phyloP scores from a whole-genome alignment of 2,329 filamentous ascomycete species.

The Penicillium palitans region DNA sequence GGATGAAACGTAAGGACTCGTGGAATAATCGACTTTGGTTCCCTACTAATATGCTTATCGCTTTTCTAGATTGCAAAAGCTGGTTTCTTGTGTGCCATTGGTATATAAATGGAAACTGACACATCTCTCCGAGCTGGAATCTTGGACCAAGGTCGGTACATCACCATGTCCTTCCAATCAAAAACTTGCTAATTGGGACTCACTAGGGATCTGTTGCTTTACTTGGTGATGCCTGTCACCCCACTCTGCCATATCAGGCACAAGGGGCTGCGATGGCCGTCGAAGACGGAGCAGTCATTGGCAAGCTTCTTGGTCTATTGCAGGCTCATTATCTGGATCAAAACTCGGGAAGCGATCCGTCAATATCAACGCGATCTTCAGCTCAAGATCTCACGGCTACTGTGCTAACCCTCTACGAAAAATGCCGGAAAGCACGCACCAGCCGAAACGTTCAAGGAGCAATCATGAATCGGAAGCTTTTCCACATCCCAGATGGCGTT shows the following conservation, averaged over 20 bases:
- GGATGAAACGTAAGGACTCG: conserved; percentile 51
- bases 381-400: not conserved
- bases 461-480: conserved; percentile 15
- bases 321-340: not conserved
- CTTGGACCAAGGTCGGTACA: conserved; percentile 35
- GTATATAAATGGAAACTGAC: conserved; percentile 68
- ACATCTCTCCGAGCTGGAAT: conserved; percentile 44
- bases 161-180: not conserved
- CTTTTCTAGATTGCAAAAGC: conserved; percentile 21
- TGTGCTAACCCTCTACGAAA: conserved; percentile 16
- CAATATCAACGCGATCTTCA: not conserved
- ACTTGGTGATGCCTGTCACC: conserved; percentile 61
- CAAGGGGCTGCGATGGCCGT: conserved; percentile 67
- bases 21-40: not conserved
- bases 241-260: conserved; percentile 61
- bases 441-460: conserved; percentile 21
- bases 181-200: not conserved
- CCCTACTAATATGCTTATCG: not conserved
- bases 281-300: conserved; percentile 66
- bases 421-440: conserved; percentile 19
- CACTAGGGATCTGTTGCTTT: conserved; percentile 18
- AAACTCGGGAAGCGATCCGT: conserved; percentile 37
- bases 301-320: conserved; percentile 52
- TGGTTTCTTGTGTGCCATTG: conserved; percentile 52
- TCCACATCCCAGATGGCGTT: conserved; percentile 23